Evolutionary conservation across 139 green algal genomes (phyloP), one percentile per base, ranked within the genome.

Genomic region (Chlorella sp.): DNA sequence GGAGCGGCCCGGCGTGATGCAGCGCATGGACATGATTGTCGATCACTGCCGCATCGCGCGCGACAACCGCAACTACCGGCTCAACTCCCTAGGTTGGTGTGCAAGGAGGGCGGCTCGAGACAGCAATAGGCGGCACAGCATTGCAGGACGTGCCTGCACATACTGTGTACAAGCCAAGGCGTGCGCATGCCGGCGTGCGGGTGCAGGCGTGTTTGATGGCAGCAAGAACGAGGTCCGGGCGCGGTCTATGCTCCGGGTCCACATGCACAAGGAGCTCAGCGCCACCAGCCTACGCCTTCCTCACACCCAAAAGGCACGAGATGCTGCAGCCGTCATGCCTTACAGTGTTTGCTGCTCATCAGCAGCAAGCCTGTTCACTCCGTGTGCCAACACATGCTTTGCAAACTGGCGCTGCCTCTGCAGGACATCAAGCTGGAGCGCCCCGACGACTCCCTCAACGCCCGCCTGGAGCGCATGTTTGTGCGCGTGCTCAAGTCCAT

Each of bases 231-330:
- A 83, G 51, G 69, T 79, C 1, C 77, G 77, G 51, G 61, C 73
- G 2, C 72, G 77, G 10, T 78, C 77, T 34, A 83, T 83, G 77
- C 63, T 74, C 26, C 69, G 77, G 0, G 77, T 83, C 49, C 50
- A 76, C 59, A 69, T 83, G 62, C 77, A 79, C 51, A 77, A 83
- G 35, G 73, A 83, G 60, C 73, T 83, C 33, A 77, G 70, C 50
- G 66, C 67, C 27, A 71, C 51, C 29, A 72, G 32, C 73, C 72
- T 83, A 35, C 34, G 77, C 2, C 69, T 77, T 20, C 77, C 77
- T 29, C 67, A 79, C 31, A 31, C 34, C 1, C 35, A 70, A 5
- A 77, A 77, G 72, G 72, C 72, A 55, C 10, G 42, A 24, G n/a
- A n/a, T n/a, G n/a, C n/a, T n/a, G n/a, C n/a, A n/a, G n/a, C n/a